A percentile compares a stretch with the other conserved stretches of the same genome.
Conservation (phyloP, 345 rosid species). For the Triadica sebifera region DNA sequence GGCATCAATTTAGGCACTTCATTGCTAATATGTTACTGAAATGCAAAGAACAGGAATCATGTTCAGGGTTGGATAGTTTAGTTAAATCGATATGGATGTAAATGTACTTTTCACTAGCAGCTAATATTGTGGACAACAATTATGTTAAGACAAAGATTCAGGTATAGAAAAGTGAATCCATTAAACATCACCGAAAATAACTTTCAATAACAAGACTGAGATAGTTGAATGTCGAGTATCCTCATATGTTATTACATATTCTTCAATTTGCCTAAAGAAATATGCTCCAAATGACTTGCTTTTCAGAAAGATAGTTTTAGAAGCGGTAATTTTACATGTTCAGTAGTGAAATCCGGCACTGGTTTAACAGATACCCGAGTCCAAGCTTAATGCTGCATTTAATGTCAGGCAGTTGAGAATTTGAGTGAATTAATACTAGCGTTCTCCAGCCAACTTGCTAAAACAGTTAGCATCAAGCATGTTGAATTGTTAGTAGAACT, state of each 20-base stretch:
- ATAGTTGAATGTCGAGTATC: not conserved
- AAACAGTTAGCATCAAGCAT: not conserved
- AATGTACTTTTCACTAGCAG: not conserved
- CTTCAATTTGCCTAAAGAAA: not conserved
- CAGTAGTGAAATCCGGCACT: not conserved
- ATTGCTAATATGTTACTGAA: not conserved
- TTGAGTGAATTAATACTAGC: not conserved
- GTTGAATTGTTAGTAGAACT: not conserved
- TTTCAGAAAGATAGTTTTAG: not conserved
- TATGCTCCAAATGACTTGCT: not conserved
- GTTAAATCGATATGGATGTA: not conserved
- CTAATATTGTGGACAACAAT: not conserved
- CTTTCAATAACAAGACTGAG: no score
- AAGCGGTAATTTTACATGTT: not conserved
- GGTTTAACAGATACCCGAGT: not conserved
- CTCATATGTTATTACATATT: not conserved
- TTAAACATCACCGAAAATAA: no score
- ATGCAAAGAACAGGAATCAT: slow-evolving; percentile 3
- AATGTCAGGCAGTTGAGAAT: not conserved
- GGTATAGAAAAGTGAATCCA: no score
- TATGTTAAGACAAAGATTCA: not conserved
- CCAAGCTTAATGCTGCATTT: not conserved
- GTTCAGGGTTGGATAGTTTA: not conserved
- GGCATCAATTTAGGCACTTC: not conserved
- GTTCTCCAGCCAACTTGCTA: not conserved